Evolutionary conservation across 169 alveolate genomes (phyloP).

Genomic region (Plasmodium coatneyi): DNA sequence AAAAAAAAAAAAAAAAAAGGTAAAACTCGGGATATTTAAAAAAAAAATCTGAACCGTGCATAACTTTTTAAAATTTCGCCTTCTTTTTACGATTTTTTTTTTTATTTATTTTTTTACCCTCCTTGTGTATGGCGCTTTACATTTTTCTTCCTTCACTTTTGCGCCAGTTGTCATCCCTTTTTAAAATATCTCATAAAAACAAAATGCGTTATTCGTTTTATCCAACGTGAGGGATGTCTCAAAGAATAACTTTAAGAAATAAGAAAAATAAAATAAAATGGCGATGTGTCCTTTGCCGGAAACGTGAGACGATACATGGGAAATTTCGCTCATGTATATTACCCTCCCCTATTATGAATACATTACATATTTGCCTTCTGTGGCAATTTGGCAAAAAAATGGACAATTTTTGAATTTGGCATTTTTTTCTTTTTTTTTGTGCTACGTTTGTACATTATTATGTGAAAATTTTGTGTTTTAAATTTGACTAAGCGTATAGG

Average conservation of each 20-base stretch:
- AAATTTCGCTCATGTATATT: not conserved
- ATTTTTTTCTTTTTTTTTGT: not conserved
- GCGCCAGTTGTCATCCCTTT: not conserved
- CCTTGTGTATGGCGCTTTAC: not conserved
- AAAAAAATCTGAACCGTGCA: constrained; percentile 7
- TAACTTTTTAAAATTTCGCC: not conserved
- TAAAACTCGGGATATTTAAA: not conserved
- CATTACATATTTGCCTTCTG: not conserved
- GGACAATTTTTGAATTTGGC: constrained; percentile 3
- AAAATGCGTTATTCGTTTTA: not conserved
- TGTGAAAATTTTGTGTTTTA: not conserved
- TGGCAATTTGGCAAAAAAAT: not conserved
- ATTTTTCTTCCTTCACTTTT: not conserved
- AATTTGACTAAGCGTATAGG: not conserved
- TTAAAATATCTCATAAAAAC: not conserved
- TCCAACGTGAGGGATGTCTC: not conserved
- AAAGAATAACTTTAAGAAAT: not conserved
- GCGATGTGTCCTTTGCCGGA: not conserved
- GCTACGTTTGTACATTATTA: not conserved
- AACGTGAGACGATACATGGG: not conserved
- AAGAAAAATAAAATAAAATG: not conserved
- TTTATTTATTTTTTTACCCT: not conserved
- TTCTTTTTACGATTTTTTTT: not conserved
- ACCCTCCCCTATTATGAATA: not conserved
- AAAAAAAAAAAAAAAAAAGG: not conserved